phyloP scores from a whole-genome alignment of 2,329 filamentous ascomycete genomes.

The Aspergillus cejpii region DNA sequence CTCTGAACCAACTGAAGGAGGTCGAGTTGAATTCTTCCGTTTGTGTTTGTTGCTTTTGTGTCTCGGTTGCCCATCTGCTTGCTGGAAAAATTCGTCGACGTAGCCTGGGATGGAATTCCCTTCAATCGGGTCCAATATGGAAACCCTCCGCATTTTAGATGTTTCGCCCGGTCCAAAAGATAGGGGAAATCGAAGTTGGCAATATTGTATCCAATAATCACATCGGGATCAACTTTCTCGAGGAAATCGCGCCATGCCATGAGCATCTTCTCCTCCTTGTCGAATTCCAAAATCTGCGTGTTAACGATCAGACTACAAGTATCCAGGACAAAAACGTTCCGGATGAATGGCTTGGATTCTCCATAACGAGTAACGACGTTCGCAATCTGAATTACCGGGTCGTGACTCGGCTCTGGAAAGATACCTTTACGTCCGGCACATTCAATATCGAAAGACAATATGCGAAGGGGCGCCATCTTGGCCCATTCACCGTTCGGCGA shows the following conservation, averaged over 20 bases:
- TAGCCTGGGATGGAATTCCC: slow-evolving; percentile 62
- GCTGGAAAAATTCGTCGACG: slow-evolving; percentile 82
- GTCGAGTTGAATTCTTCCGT: slow-evolving; percentile 87
- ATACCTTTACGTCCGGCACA: slow-evolving; percentile 96
- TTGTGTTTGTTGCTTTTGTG: slow-evolving; percentile 89
- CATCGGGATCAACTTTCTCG: slow-evolving; percentile 83
- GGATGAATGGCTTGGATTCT: slow-evolving; percentile 89
- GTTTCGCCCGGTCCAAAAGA: slow-evolving; percentile 75
- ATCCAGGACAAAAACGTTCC: slow-evolving; percentile 94
- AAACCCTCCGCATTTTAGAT: slow-evolving; percentile 73
- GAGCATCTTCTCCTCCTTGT: slow-evolving; percentile 82
- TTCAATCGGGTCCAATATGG: slow-evolving; percentile 81
- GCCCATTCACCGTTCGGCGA: slow-evolving; percentile 89
- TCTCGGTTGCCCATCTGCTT: slow-evolving; percentile 98
- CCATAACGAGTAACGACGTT: slow-evolving; percentile 92
- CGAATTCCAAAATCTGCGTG: slow-evolving; percentile 80
- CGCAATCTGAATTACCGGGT: slow-evolving; percentile 96
- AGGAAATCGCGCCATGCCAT: slow-evolving; percentile 86
- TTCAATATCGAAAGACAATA: slow-evolving; percentile 96
- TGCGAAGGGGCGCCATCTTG: slow-evolving; percentile 90
- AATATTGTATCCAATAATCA: slow-evolving; percentile 99
- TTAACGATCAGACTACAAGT: slow-evolving; percentile 90
- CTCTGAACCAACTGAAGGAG: slow-evolving; percentile 90
- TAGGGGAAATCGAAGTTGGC: slow-evolving; percentile 98
- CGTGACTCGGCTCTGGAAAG: slow-evolving; percentile 85